Base-by-base conservation (phyloP, 2,329 filamentous ascomycete species). In the Myriosclerotinia scirpicola region DNA sequence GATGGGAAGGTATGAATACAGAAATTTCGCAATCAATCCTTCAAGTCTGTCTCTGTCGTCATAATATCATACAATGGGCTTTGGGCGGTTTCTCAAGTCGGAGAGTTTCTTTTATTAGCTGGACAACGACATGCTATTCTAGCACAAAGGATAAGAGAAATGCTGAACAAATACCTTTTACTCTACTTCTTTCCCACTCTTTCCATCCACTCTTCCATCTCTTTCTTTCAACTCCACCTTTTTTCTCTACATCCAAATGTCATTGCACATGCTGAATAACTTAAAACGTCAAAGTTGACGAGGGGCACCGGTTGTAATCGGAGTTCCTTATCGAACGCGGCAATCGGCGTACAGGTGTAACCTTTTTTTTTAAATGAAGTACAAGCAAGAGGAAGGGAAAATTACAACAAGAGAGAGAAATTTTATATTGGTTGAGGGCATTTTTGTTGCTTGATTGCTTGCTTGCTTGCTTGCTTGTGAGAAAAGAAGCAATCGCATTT, bases 1-100 rank as follows among this genome's bases (percentile, higher is more conserved):
- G 73, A 76, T 76, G 73, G 70, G 71, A 71, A 77, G 75, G 75
- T 77, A 75, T 71, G 75, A 68, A 67, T 34, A 50, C 14, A 58
- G 40, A 59, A 46, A 36, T 64, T 59, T 34, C 54, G 68, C 67
- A 67, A 65, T 65, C 50, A 64, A 67, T 67, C 54, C 42, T 50
- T 42, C 54, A 30, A 26, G 14, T 15, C 40, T 44, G 26, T 17
- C 40, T 52, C n/a, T 15, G 38, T 46, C 40, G 54, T 54, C 62
- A 67, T 42, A 40, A 46, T 7, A 44, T 15, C 20, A 26, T 38
- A 60, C 30, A 50, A 60, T 36, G 12, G 44, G 20, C 6, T 5
- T 40, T 14, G 34, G 26, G 26, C 2, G 26, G 26, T 26, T 8
- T 50, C 30, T 42, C 36, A 30, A 36, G 22, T 22, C 12, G 22